These are phyloP conservation scores for Nemania diffusa DNA, from an alignment of 2,329 filamentous ascomycete species.

Conservation along the genomic window DNA sequence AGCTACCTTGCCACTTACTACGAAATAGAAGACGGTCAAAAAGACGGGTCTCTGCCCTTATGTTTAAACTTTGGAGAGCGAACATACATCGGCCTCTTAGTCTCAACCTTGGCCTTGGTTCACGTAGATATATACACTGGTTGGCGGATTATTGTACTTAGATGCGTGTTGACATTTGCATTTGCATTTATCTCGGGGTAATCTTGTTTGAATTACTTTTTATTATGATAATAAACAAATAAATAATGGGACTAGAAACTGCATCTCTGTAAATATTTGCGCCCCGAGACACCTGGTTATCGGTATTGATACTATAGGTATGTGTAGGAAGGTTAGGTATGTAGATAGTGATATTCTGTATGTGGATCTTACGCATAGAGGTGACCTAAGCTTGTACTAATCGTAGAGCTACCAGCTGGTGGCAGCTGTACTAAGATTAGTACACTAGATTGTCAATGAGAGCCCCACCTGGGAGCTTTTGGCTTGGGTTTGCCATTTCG, in stretches of 20 bases:
- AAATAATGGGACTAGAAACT: background rate
- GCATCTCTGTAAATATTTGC: background rate
- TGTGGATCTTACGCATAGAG: too few species aligned
- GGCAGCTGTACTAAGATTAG: background rate
- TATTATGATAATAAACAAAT: background rate
- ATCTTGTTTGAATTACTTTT: background rate
- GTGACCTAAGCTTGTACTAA: background rate
- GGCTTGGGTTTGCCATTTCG: conserved; percentile 38
- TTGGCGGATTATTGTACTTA: conserved; percentile 18
- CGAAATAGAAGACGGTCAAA: conserved; percentile 51
- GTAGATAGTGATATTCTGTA: too few species aligned
- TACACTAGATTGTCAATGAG: background rate
- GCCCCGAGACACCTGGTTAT: too few species aligned
- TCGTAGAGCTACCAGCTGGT: background rate
- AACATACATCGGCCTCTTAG: conserved; percentile 2
- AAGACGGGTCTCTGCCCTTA: background rate
- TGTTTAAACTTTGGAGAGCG: background rate
- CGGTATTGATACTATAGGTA: too few species aligned
- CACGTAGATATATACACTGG: background rate
- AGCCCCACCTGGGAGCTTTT: conserved; percentile 13
- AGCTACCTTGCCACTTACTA: conserved; percentile 53
- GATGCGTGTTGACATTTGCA: conserved; percentile 1
- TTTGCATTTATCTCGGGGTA: conserved; percentile 12
- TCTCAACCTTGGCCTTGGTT: conserved; percentile 1
- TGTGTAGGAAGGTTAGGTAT: too few species aligned